Base-by-base conservation (phyloP, 257 asterid species). In the Verbascum thapsus region DNA sequence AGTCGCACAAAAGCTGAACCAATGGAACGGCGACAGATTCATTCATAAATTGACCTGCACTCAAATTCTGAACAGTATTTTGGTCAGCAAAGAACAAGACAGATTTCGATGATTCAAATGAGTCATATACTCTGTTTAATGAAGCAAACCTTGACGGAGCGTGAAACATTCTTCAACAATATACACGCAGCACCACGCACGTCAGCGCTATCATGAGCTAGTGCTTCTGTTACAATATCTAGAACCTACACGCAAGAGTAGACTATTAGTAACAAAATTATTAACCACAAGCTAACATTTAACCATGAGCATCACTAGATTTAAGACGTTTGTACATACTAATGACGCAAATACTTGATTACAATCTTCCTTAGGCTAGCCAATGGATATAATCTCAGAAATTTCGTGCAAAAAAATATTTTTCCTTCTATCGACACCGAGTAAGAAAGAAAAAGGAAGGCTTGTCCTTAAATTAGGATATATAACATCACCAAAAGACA, bases 181-280 rank as follows among this genome's bases (percentile, higher is more conserved):
- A 68, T 64, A 79, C 96, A 90, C 60, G 97, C 85, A 44, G 99
- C 99, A 80, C 78, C 74, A 52, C 96, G 96, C 49, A 94, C 94
- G 49, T 90, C 87, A 74, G 87, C 74, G 58, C 72, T 82, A 67
- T 85, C 91, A 68, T 83, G 88, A 68, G 69, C 75, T 67, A 94
- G 74, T 58, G 95, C 88, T 57, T 84, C 85, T 22, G 67, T 76
- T 48, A 85, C 75, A 51, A 64, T 72, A 63, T 79, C 59, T 60
- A 87, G 51, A 16, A 78, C 97, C 99, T 94, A 80, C 74, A 81
- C 50, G 44, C 50, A 75, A 58, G 57, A 74, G 16, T 22, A 52
- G 64, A 62, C 63, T 39, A 48, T 39, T 43, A 58, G 41, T 11
- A 6, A 51, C 26, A 35, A n/a, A n/a, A 68, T 10, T 18, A 23